Evolutionary conservation across 495 filamentous ascomycete genomes (phyloP).

Genomic region (Thozetella sp.): DNA sequence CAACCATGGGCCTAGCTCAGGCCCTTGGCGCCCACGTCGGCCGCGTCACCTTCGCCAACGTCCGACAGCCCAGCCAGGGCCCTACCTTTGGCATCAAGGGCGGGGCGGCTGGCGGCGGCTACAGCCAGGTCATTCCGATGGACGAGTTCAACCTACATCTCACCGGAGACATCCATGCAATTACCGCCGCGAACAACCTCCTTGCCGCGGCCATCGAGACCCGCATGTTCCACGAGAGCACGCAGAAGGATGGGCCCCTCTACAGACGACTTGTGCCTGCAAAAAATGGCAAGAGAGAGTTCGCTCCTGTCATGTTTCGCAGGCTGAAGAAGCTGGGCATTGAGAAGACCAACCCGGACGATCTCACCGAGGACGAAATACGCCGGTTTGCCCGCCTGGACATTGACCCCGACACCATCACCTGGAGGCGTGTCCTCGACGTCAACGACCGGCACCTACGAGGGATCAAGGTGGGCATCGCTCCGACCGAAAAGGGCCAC

Average conservation of each 20-base stretch:
- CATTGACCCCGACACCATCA: slow-evolving; percentile 96
- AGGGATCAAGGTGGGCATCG: slow-evolving; percentile 83
- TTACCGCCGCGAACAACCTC: slow-evolving; percentile 96
- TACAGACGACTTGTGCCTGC: slow-evolving; percentile 86
- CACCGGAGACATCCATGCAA: slow-evolving; percentile 97
- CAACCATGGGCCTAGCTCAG: slow-evolving; percentile 94
- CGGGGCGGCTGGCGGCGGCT: slow-evolving; percentile 94
- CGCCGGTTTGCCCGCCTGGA: slow-evolving; percentile 86
- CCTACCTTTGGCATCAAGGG: slow-evolving; percentile 99
- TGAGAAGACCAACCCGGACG: slow-evolving; percentile 88
- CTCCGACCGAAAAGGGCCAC: slow-evolving; percentile 85
- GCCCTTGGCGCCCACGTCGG: slow-evolving; percentile 90
- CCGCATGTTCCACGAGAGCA: slow-evolving; percentile 95
- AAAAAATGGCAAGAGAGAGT: slow-evolving; percentile 87
- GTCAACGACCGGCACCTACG: slow-evolving; percentile 96
- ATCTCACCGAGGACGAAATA: slow-evolving; percentile 88
- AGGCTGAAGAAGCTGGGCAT: slow-evolving; percentile 94
- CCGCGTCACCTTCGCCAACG: slow-evolving; percentile 90
- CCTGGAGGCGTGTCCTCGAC: slow-evolving; percentile 93
- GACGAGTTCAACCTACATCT: slow-evolving; percentile 98
- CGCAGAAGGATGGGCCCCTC: slow-evolving; percentile 87
- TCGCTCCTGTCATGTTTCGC: slow-evolving; percentile 87
- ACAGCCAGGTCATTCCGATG: slow-evolving; percentile 99
- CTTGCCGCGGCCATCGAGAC: slow-evolving; percentile 98
- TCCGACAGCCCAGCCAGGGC: slow-evolving; percentile 94